phyloP scores from a whole-genome alignment of 495 filamentous ascomycete species.

The Haplographium delicatum region DNA sequence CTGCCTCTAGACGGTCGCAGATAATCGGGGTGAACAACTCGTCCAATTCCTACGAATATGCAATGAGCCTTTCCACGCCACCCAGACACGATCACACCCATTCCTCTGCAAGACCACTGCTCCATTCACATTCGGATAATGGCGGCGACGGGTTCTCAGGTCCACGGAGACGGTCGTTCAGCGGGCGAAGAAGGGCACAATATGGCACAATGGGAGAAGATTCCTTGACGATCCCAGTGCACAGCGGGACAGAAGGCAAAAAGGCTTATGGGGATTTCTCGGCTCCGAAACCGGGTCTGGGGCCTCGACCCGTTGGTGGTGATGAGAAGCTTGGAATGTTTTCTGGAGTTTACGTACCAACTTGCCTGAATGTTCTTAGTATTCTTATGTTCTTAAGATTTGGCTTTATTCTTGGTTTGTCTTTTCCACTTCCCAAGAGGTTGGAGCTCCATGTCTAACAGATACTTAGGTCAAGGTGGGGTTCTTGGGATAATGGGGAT shows the following conservation, averaged over 20 bases:
- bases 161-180: conserved; percentile 9
- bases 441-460: not conserved
- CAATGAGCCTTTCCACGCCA: conserved; percentile 17
- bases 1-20: too few relatives aligned
- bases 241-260: conserved; percentile 23
- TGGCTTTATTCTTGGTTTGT: conserved; percentile 56
- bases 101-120: conserved; percentile 13
- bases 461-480: conserved; percentile 62
- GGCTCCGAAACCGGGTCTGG: conserved; percentile 31
- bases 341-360: conserved; percentile 81
- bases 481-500: conserved; percentile 72
- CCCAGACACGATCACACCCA: conserved; percentile 21
- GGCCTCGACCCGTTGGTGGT: conserved; percentile 42
- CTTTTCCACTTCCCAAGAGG: not conserved
- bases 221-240: conserved; percentile 24
- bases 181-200: conserved; percentile 10
- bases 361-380: conserved; percentile 81
- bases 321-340: conserved; percentile 62
- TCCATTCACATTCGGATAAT: conserved; percentile 7
- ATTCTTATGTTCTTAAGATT: conserved; percentile 91
- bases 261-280: conserved; percentile 19
- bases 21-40: not conserved
- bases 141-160: conserved; percentile 1
- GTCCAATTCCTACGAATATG: conserved; percentile 33
- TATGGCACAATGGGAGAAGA: conserved; percentile 12